Evolutionary conservation across 768 basidiomycete species (phyloP).

Genomic region (Bullera alba): DNA sequence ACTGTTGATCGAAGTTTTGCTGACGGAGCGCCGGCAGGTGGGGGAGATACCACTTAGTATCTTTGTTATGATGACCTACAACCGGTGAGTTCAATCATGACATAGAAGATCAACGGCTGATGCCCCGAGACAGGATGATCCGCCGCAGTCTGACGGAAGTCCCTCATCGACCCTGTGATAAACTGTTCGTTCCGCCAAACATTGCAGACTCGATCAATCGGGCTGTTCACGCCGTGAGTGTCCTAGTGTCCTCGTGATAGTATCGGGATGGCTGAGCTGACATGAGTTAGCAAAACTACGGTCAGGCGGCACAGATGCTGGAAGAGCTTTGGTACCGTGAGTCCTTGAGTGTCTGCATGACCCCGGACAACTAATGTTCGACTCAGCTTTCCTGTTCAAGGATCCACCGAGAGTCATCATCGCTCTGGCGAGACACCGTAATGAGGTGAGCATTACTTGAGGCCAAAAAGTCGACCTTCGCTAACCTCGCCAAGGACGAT

Average conservation of each 20-base stretch:
- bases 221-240: constrained; percentile 42
- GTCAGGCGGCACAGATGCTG: constrained; percentile 39
- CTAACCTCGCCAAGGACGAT: constrained; percentile 21
- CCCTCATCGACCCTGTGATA: constrained; percentile 37
- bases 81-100: constrained; percentile 25
- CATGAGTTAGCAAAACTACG: constrained; percentile 26
- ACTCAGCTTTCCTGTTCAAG: constrained; percentile 30
- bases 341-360: background rate
- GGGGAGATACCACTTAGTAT: constrained; percentile 42
- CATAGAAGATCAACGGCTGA: too few species aligned
- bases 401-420: constrained; percentile 43
- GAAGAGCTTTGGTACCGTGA: constrained; percentile 43
- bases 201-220: constrained; percentile 42
- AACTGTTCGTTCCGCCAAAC: constrained; percentile 43
- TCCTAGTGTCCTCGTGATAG: background rate
- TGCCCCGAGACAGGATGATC: constrained; percentile 15
- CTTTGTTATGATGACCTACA: constrained; percentile 43
- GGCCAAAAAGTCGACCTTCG: background rate
- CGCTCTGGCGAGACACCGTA: constrained; percentile 38
- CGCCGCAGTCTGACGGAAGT: constrained; percentile 29
- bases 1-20: background rate
- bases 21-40: constrained; percentile 3
- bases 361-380: background rate
- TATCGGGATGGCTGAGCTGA: background rate
- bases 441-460: constrained; percentile 25